Evolutionary conservation across 2,329 filamentous ascomycete genomes (phyloP).

Genomic region (Hansfordia pulvinata): DNA sequence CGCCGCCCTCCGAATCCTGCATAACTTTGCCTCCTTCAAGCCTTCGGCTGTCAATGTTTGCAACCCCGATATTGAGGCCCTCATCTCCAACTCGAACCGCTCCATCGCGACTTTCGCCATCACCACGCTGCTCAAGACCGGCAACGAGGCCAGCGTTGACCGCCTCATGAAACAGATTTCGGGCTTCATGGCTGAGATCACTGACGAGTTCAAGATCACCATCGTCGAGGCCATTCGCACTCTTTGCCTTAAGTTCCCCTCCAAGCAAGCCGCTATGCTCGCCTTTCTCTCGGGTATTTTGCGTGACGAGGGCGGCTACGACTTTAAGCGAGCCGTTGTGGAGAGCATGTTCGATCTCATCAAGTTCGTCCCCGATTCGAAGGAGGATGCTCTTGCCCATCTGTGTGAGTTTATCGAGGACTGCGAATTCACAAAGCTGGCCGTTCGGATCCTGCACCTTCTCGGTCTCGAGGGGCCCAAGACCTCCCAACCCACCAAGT

Average conservation of each 20-base stretch:
- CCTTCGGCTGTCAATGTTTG: slow-evolving; percentile 82
- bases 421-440: slow-evolving; percentile 96
- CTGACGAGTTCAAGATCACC: slow-evolving; percentile 99
- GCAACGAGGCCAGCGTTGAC: slow-evolving; percentile 94
- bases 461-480: slow-evolving; percentile 91
- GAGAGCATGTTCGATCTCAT: slow-evolving; percentile 99
- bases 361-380: slow-evolving; percentile 89
- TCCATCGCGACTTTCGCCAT: slow-evolving; percentile 98
- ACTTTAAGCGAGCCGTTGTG: slow-evolving; percentile 94
- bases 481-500: slow-evolving; percentile 92
- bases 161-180: slow-evolving; percentile 97
- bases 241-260: slow-evolving; percentile 92
- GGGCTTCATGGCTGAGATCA: slow-evolving; percentile 97
- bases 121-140: slow-evolving; percentile 93
- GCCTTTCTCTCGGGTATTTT: slow-evolving; percentile 94
- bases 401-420: slow-evolving; percentile 99
- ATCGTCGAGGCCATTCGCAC: slow-evolving; percentile 97
- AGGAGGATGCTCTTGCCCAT: slow-evolving; percentile 74
- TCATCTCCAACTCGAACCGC: slow-evolving; percentile 94
- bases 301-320: slow-evolving; percentile 91
- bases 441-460: slow-evolving; percentile 86
- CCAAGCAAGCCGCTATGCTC: slow-evolving; percentile 96
- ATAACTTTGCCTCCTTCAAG: slow-evolving; percentile 94
- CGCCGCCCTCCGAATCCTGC: slow-evolving; percentile 87
- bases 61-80: slow-evolving; percentile 92